Base-by-base conservation (phyloP, 176 grass and related monocot genomes). In the Hordeum vulgare region DNA sequence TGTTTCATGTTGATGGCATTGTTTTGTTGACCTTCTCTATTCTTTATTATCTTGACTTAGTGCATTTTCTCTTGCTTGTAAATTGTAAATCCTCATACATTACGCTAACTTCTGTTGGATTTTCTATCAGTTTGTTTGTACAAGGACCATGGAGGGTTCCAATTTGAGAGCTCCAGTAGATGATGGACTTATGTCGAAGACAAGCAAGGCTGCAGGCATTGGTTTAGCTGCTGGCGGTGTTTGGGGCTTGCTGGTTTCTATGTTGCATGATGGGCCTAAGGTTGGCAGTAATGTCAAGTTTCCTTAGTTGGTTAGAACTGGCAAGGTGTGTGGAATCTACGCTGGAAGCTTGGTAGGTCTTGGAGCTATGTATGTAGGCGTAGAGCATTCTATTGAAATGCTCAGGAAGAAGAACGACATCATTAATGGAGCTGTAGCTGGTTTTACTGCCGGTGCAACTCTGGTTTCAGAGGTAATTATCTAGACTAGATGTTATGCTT, bases 361-460 rank as follows among this genome's bases (percentile, higher is more conserved):
- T 79, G 90, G 90, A 83, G 83, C 60, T 83, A 76, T 77, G 63
- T 92, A 71, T 83, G 41, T 75, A 47, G 83, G 83, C 18, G 27
- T 92, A 11, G 86, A 92, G 53, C 86, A 86, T 23, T 24, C 87
- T 49, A 61, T 92, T 78, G 86, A 86, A 44, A 92, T 62, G 66
- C 68, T 71, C 67, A 92, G 90, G 65, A 76, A 37, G 79, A 91
- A 91, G 73, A 91, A 86, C 75, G 90, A 92, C 74, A 59, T 71
- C 31, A 28, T 89, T 36, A 92, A 92, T 86, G 90, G 86, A 76
- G 39, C 61, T 80, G 80, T 83, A 45, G 82, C 83, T 83, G 86
- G 86, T 89, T 92, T 92, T 75, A 67, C 86, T 88, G 75, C 90
- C 69, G 90, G 83, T 76, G 67, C 83, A 66, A 45, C 61, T 83